These are phyloP conservation scores for Gastrolobium bilobum DNA, from an alignment of 306 rosid genomes.

Conservation along the genomic window DNA sequence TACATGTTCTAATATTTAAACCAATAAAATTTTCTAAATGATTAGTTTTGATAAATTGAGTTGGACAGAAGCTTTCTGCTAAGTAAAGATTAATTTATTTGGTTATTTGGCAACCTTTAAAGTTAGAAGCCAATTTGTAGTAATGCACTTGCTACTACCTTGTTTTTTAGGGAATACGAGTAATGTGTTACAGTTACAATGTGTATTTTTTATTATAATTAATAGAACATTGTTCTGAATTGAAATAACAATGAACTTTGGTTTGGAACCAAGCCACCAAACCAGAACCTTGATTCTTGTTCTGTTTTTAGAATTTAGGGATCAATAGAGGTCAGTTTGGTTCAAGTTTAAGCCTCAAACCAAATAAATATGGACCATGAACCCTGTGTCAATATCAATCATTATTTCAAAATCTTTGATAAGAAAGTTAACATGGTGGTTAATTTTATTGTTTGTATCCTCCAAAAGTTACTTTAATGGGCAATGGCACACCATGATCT, in stretches of 20 bases:
- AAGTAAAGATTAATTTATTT: slow-evolving; percentile 20
- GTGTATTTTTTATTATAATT: slow-evolving; percentile 28
- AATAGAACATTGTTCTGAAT: slow-evolving; percentile 1
- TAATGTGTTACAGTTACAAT: not conserved
- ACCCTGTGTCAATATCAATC: not conserved
- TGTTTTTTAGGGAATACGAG: slow-evolving; percentile 34
- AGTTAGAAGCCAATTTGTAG: slow-evolving; percentile 10
- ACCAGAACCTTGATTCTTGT: not conserved
- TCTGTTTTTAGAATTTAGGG: slow-evolving; percentile 30
- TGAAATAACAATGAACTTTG: slow-evolving; percentile 20
- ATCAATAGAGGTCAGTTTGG: slow-evolving; percentile 27
- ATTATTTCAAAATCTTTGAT: slow-evolving; percentile 26
- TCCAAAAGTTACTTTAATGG: not conserved
- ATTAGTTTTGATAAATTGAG: slow-evolving; percentile 4
- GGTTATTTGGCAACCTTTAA: not conserved
- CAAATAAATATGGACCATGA: slow-evolving; percentile 4
- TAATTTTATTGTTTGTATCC: slow-evolving; percentile 24
- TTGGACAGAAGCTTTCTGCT: not conserved
- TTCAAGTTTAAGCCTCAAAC: slow-evolving; percentile 13
- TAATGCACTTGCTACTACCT: too few relatives aligned
- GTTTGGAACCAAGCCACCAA: not conserved
- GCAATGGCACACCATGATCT: not conserved
- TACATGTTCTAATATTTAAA: slow-evolving; percentile 11
- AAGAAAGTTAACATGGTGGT: slow-evolving; percentile 8
- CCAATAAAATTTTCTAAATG: not conserved